Evolutionary conservation across 2,329 filamentous ascomycete genomes (phyloP).

Genomic region (Monilinia polystroma): DNA sequence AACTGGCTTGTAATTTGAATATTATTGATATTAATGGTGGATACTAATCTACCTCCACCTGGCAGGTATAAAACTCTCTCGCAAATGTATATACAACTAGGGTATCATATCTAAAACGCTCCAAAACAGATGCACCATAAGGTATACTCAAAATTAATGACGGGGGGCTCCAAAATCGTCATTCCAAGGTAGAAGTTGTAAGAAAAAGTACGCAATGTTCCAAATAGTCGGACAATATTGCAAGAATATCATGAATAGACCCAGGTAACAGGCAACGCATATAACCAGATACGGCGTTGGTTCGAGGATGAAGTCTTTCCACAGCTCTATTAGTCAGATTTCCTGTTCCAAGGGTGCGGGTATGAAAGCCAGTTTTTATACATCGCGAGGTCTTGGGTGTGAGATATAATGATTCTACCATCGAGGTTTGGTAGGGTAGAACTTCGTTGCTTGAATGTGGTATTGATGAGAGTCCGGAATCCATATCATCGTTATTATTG

Average conservation of each 20-base stretch:
- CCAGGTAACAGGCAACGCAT: slow-evolving; percentile 31
- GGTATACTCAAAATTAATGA: slow-evolving; percentile 17
- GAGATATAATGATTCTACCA: not conserved
- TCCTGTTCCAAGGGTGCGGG: slow-evolving; percentile 30
- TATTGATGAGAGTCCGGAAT: not conserved
- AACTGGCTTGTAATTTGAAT: not conserved
- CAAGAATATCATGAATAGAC: slow-evolving; percentile 30
- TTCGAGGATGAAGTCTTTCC: slow-evolving; percentile 35
- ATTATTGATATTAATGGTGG: slow-evolving; percentile 21
- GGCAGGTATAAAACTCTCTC: slow-evolving; percentile 12
- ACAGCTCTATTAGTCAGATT: slow-evolving; percentile 32
- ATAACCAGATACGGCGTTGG: slow-evolving; percentile 35
- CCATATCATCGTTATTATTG: not conserved
- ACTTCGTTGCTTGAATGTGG: not conserved
- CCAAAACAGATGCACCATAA: slow-evolving; percentile 10
- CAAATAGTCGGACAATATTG: slow-evolving; percentile 30
- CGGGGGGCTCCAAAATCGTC: slow-evolving; percentile 26
- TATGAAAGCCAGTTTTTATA: slow-evolving; percentile 12
- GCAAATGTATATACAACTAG: slow-evolving; percentile 25
- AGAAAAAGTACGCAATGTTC: slow-evolving; percentile 29
- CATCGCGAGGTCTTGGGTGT: slow-evolving; percentile 18
- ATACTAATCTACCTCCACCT: slow-evolving; percentile 23
- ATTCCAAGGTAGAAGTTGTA: slow-evolving; percentile 35
- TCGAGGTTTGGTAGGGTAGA: not conserved
- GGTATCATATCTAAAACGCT: slow-evolving; percentile 25